Base-by-base conservation (phyloP, 139 green algal genomes). In the Chlorella vulgaris region DNA sequence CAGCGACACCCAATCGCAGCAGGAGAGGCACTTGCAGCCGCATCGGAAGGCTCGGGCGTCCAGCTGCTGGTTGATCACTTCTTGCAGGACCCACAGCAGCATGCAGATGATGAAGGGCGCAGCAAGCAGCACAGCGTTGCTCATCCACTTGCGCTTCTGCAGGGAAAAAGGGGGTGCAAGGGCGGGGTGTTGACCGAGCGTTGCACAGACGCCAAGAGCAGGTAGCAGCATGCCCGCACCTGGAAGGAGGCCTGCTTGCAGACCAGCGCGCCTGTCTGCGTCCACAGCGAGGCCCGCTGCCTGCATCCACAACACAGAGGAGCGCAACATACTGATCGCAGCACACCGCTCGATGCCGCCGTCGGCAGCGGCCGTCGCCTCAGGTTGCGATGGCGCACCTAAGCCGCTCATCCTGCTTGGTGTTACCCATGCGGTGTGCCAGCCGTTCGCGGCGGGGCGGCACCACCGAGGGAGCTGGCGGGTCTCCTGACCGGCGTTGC, bases 11-110 rank as follows among this genome's bases (percentile, higher is more conserved):
- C 84, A 93, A 81, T 93, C 89, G 80, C 90, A 93, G 85, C 90
- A 93, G 35, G 76, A 69, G 1, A 78, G 42, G 78, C 90, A 93
- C 67, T 69, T 66, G 81, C 89, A 93, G 73, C 90, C 90, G 79
- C 90, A 93, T 22, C 73, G 79, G 81, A 85, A 91, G 28, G 81
- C 62, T 10, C 47, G 63, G 10, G 68, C 39, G 38, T 83, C 58
- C 26, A 93, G 73, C 87, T 92, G 83, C 24, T 65, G 38, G 67
- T 93, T 90, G 62, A 93, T 88, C 65, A 91, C 61, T 3, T 88
- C 38, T 75, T 93, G 89, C 7, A 93, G 74, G 19, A 83, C 85
- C 71, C 85, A 85, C 73, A 93, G 84, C 50, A 93, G 70, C 29
- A 85, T 63, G 81, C 81, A 89, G 50, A 93, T 85, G 7, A 93